Base-by-base conservation (phyloP, 371 early-diverging fungal genomes). In the Antonospora locustae region DNA sequence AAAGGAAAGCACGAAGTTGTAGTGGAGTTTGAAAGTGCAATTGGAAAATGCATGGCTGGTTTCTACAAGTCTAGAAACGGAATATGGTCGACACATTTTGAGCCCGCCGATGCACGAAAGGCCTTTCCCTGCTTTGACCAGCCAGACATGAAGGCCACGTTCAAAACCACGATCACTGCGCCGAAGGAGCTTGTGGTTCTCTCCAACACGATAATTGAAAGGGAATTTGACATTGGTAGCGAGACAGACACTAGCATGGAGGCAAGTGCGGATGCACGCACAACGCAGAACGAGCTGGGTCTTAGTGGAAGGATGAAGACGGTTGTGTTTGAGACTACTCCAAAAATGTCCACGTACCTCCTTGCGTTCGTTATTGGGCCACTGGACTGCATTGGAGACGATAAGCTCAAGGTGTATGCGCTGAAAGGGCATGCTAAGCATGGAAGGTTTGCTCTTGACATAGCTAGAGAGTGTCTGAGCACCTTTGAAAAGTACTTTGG, bases 71-170 rank as follows among this genome's bases (percentile, higher is more conserved):
- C 48, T 11, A 20, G 38, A 48, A 14, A 45, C 49, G 3, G 39
- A 34, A 38, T 64, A 25, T 66, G 58, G 48, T 61, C 65, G 16
- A 89, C 88, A 11, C 88, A 90, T 68, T 89, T 88, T 75, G 87
- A 88, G 72, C 78, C 90, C n/a, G 84, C 87, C 9, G 50, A 82
- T 70, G 84, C 85, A n/a, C 78, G 90, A 50, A 76, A 81, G 29
- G 84, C 81, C 7, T 84, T 90, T 71, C 90, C 93, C 4, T 88
- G 84, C 72, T 89, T 84, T 81, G 82, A 86, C 69, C 84, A 86
- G 77, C 87, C 87, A 3, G 77, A 81, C 9, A 61, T 81, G 65
- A 85, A 89, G 70, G 88, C 93, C n/a, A 83, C 83, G 1, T 91
- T 88, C 67, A 80, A 80, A 24, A 72, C 87, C 48, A 81, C 79